Evolutionary conservation across 2,329 filamentous ascomycete species (phyloP), one percentile per base, ranked within the genome.

Genomic region (Pseudocercospora vitis): DNA sequence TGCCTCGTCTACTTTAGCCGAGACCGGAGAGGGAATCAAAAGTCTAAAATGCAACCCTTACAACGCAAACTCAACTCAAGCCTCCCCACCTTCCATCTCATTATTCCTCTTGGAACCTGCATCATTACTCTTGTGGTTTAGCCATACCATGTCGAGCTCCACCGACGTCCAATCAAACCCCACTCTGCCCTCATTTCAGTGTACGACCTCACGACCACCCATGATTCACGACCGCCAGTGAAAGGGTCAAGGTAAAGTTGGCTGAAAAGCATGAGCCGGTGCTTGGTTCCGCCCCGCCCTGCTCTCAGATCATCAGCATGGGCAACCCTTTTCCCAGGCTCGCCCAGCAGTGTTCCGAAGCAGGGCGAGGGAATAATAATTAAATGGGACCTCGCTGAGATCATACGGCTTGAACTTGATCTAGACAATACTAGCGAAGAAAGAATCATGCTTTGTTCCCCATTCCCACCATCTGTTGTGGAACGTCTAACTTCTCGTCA

Each of bases 331-430:
- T n/a, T n/a, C n/a, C n/a, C n/a, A n/a, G n/a, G n/a, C n/a, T n/a
- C n/a, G n/a, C n/a, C n/a, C n/a, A n/a, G n/a, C n/a, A n/a, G n/a
- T n/a, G n/a, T n/a, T n/a, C n/a, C n/a, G n/a, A n/a, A n/a, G n/a
- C n/a, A n/a, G n/a, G n/a, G n/a, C n/a, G n/a, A n/a, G n/a, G n/a
- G n/a, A n/a, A n/a, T n/a, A n/a, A n/a, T n/a, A n/a, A n/a, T n/a
- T n/a, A n/a, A n/a, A 19, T 26, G 31, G n/a, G 39, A 37, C 63
- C 63, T 62, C 52, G 76, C 76, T 78, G 76, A 78, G 76, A 78
- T 66, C 19, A 78, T 71, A 78, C 76, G 76, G 76, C 64, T 76
- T 42, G 74, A 78, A 78, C 76, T 78, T 78, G 76, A 77, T 76
- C 75, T 76, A 72, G 75, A 73, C 73, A 75, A 78, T 71, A 68